phyloP scores from a whole-genome alignment of 176 grass and related monocot species.

The Cenchrus purpureus region DNA sequence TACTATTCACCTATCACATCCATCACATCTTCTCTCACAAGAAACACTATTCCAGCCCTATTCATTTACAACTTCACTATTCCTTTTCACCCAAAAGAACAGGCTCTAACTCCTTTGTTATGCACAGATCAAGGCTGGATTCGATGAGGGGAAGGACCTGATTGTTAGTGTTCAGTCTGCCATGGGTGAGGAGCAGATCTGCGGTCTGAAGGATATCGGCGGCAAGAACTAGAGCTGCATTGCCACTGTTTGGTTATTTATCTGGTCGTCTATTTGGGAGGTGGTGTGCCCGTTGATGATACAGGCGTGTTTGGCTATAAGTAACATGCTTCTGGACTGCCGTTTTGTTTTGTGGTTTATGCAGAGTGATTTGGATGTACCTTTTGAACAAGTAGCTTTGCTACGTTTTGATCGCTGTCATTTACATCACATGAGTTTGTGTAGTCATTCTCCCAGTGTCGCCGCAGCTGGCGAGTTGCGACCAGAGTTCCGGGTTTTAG shows the following conservation, averaged over 20 bases:
- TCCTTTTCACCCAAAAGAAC: no score
- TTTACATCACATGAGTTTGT: background rate
- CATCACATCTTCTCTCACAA: no score
- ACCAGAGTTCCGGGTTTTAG: no score
- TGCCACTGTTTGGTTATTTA: constrained; percentile 5
- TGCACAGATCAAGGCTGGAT: constrained; percentile 53
- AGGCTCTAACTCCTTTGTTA: background rate
- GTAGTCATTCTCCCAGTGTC: no score
- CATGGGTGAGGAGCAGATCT: constrained; percentile 72
- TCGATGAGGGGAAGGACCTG: constrained; percentile 58
- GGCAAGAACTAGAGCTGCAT: constrained; percentile 46
- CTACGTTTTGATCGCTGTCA: background rate
- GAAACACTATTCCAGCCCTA: no score
- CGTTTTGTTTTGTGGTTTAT: constrained; percentile 10
- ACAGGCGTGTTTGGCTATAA: constrained; percentile 25
- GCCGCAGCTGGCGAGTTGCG: no score
- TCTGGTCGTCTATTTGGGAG: constrained; percentile 24
- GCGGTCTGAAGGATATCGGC: constrained; percentile 61
- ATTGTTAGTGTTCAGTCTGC: constrained; percentile 59
- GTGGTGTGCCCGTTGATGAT: constrained; percentile 17
- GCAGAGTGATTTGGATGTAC: constrained; percentile 25
- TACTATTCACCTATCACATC: no score
- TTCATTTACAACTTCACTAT: no score
- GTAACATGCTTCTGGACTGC: background rate
- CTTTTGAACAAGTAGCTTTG: constrained; percentile 27